Percentiles rank a stretch among this genome's conserved stretches.
Evolutionary conservation across 306 rosid species (phyloP).

Genomic region (Nissolia schottii): DNA sequence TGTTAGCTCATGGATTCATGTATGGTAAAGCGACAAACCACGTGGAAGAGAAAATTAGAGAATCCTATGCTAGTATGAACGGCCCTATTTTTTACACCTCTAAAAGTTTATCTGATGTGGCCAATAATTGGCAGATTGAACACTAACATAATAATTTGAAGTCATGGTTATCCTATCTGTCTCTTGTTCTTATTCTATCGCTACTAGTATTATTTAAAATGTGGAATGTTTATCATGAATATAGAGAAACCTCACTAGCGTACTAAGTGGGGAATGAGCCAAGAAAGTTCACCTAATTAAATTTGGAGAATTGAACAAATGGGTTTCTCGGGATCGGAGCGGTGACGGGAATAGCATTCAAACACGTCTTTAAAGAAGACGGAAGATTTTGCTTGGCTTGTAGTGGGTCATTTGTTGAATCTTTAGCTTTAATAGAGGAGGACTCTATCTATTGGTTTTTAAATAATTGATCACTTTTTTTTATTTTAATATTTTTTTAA

Average conservation of each 20-base stretch:
- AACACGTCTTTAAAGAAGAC: slow-evolving; percentile 8
- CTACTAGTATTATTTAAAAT: background rate
- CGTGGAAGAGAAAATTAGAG: slow-evolving; percentile 53
- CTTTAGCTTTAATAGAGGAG: too few relatives aligned
- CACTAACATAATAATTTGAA: background rate
- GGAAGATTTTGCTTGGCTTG: slow-evolving; percentile 13
- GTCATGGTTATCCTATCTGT: slow-evolving; percentile 17
- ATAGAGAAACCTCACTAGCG: background rate
- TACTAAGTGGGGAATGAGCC: slow-evolving; percentile 21
- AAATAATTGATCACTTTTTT: too few relatives aligned
- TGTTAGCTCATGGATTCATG: background rate
- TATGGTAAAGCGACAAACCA: slow-evolving; percentile 39
- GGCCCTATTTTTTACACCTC: slow-evolving; percentile 27
- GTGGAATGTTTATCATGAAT: slow-evolving; percentile 30
- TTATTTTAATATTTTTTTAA: too few relatives aligned
- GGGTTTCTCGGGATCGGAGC: slow-evolving; percentile 30
- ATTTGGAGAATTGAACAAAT: slow-evolving; percentile 15
- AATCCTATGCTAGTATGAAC: slow-evolving; percentile 61
- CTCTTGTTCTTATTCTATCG: slow-evolving; percentile 1
- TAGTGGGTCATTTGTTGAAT: slow-evolving; percentile 17
- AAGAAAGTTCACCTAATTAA: slow-evolving; percentile 16
- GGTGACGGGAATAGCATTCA: slow-evolving; percentile 13
- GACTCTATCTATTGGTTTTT: too few relatives aligned
- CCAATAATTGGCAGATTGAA: slow-evolving; percentile 51
- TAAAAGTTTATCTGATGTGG: slow-evolving; percentile 11